Evolutionary conservation across 164 flowering plant species (phyloP).

Genomic region (Saururus chinensis): DNA sequence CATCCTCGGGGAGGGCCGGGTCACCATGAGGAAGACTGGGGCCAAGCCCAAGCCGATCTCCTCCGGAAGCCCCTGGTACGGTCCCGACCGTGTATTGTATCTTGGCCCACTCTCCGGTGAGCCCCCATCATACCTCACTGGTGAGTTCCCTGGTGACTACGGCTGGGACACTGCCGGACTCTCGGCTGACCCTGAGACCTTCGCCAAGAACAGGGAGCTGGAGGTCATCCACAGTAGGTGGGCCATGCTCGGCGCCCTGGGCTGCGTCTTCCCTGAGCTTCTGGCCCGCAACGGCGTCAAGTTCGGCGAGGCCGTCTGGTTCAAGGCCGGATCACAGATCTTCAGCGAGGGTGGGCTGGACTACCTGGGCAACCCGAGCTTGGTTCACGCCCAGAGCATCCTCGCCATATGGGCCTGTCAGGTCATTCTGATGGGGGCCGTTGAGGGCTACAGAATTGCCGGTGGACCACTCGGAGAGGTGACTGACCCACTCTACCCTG

Average conservation of each 20-base stretch:
- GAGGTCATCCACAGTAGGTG: slow-evolving; percentile 13
- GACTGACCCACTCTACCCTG: slow-evolving; percentile 13
- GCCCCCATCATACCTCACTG: slow-evolving; percentile 14
- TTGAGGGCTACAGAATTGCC: slow-evolving; percentile 13
- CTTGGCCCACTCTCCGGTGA: slow-evolving; percentile 15
- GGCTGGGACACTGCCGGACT: slow-evolving; percentile 16
- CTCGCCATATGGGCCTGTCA: slow-evolving; percentile 14
- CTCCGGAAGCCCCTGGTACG: slow-evolving; percentile 15
- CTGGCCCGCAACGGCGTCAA: slow-evolving; percentile 15
- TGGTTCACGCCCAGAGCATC: slow-evolving; percentile 15
- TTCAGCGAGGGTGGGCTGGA: slow-evolving; percentile 17
- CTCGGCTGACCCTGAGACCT: slow-evolving; percentile 17
- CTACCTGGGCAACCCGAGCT: slow-evolving; percentile 15
- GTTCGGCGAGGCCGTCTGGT: slow-evolving; percentile 17
- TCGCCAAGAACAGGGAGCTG: slow-evolving; percentile 15
- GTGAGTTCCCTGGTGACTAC: slow-evolving; percentile 18
- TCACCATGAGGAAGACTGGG: slow-evolving; percentile 7
- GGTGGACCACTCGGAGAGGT: slow-evolving; percentile 15
- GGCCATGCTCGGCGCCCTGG: slow-evolving; percentile 13
- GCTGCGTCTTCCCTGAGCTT: slow-evolving; percentile 16
- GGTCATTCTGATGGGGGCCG: slow-evolving; percentile 14
- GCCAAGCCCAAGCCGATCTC: slow-evolving; percentile 6
- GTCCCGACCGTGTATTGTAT: slow-evolving; percentile 13
- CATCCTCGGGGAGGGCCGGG: slow-evolving; percentile 9
- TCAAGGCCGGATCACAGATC: slow-evolving; percentile 15